Percentiles rank a stretch among this genome's conserved stretches.
Conservation (phyloP, 305 asterid genomes). For the Petunia hybrid region DNA sequence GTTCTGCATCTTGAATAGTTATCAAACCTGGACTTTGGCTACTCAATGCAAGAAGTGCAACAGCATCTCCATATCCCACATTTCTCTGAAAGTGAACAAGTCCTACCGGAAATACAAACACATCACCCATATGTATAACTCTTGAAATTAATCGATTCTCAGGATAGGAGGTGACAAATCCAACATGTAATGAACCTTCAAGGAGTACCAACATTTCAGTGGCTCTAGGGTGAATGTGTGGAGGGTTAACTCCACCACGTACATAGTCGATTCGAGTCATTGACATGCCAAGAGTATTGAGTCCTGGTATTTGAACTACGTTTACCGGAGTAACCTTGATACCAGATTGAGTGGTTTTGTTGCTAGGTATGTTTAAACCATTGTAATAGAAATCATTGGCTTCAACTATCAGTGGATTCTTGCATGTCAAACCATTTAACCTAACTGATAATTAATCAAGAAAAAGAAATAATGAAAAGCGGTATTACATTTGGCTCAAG, state of each 20-base stretch:
- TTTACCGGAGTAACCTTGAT: background rate
- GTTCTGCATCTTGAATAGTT: background rate
- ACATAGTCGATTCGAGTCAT: conserved; percentile 33
- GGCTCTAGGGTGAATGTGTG: conserved; percentile 39
- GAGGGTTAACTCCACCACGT: conserved; percentile 24
- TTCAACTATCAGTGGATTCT: conserved; percentile 25
- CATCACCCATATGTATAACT: conserved; percentile 35
- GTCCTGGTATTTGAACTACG: conserved; percentile 33
- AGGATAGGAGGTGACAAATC: conserved; percentile 27
- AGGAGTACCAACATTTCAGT: conserved; percentile 26
- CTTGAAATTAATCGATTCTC: conserved; percentile 21
- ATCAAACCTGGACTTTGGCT: conserved; percentile 36
- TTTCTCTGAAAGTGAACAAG: conserved; percentile 39
- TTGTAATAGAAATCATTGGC: conserved; percentile 35
- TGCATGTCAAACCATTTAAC: conserved; percentile 34
- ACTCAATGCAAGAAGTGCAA: conserved; percentile 15
- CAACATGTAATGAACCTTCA: conserved; percentile 32
- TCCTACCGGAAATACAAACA: conserved; percentile 33
- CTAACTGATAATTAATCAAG: background rate
- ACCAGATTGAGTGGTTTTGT: conserved; percentile 20
- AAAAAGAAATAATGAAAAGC: background rate
- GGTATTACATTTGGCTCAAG: background rate
- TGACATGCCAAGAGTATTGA: conserved; percentile 41
- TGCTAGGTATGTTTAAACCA: conserved; percentile 29
- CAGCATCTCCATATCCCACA: conserved; percentile 24